Evolutionary conservation across 2,329 filamentous ascomycete species (phyloP).

Genomic region (Talaromyces sp.): DNA sequence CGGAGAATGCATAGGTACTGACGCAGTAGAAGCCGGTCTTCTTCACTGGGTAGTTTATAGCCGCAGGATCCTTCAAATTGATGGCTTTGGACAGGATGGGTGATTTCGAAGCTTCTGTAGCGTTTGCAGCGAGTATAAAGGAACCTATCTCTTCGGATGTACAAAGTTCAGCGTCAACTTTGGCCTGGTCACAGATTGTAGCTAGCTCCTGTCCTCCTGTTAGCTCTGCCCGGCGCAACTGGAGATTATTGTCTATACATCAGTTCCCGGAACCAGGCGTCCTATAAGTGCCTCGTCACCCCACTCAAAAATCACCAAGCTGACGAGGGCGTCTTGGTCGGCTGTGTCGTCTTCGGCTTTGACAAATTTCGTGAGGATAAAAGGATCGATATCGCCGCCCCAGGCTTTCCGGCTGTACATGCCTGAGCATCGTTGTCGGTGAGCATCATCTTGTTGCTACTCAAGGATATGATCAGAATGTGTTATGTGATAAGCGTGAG

Average conservation of each 20-base stretch:
- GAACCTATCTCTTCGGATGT: slow-evolving; percentile 73
- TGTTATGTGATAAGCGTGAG: background rate
- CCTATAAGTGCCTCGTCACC: slow-evolving; percentile 77
- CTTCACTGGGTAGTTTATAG: slow-evolving; percentile 76
- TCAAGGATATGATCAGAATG: background rate
- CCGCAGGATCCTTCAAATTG: slow-evolving; percentile 68
- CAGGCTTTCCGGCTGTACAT: slow-evolving; percentile 92
- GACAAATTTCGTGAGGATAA: slow-evolving; percentile 79
- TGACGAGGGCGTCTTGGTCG: slow-evolving; percentile 70
- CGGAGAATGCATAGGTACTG: slow-evolving; percentile 67
- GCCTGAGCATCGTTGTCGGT: slow-evolving; percentile 79
- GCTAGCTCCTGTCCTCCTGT: slow-evolving; percentile 49
- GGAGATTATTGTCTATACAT: background rate
- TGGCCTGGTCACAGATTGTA: slow-evolving; percentile 72
- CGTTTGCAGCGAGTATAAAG: slow-evolving; percentile 77
- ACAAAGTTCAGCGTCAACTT: slow-evolving; percentile 67
- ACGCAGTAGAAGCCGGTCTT: slow-evolving; percentile 97
- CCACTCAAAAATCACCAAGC: slow-evolving; percentile 92
- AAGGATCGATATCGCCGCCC: slow-evolving; percentile 84
- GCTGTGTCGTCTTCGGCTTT: slow-evolving; percentile 56
- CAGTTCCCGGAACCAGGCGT: slow-evolving; percentile 49
- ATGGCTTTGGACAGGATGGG: slow-evolving; percentile 76
- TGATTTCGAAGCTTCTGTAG: slow-evolving; percentile 65
- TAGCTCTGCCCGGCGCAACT: slow-evolving; percentile 26
- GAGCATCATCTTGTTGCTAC: slow-evolving; percentile 71